Conservation (phyloP, 148 eudicot genomes). For the Pouteria glomerata region DNA sequence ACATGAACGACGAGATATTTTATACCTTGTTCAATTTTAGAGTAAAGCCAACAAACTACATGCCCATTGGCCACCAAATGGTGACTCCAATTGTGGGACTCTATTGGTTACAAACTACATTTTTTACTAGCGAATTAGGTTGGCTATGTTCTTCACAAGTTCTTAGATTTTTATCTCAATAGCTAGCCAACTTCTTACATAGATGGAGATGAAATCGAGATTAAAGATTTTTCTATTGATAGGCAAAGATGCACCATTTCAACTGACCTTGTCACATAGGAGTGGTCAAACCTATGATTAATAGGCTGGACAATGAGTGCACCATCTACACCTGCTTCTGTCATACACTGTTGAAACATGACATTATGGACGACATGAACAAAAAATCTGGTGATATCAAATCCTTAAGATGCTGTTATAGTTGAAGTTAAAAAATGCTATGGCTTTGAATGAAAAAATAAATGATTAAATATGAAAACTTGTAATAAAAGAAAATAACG, state of each 20-base stretch:
- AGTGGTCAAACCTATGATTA: conserved; percentile 86
- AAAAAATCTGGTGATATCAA: background rate
- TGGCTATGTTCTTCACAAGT: background rate
- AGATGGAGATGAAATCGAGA: background rate
- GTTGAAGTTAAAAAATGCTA: background rate
- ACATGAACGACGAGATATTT: background rate
- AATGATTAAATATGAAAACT: background rate
- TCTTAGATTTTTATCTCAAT: background rate
- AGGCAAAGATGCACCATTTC: background rate
- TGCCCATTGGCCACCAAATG: too few species aligned
- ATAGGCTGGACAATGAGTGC: conserved; percentile 93
- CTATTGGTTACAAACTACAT: background rate
- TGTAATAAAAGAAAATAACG: background rate
- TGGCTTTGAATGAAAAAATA: background rate
- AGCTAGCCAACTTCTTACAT: background rate
- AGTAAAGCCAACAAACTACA: too few species aligned
- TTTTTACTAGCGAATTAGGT: too few species aligned
- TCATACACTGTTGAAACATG: conserved; percentile 57
- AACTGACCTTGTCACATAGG: conserved; percentile 79
- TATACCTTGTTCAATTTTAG: background rate
- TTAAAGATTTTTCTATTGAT: background rate
- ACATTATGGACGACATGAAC: background rate
- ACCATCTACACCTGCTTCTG: conserved; percentile 78
- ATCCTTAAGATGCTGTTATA: background rate
- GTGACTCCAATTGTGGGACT: background rate